Evolutionary conservation across 345 rosid genomes (phyloP).

Genomic region (Linum trigynum): DNA sequence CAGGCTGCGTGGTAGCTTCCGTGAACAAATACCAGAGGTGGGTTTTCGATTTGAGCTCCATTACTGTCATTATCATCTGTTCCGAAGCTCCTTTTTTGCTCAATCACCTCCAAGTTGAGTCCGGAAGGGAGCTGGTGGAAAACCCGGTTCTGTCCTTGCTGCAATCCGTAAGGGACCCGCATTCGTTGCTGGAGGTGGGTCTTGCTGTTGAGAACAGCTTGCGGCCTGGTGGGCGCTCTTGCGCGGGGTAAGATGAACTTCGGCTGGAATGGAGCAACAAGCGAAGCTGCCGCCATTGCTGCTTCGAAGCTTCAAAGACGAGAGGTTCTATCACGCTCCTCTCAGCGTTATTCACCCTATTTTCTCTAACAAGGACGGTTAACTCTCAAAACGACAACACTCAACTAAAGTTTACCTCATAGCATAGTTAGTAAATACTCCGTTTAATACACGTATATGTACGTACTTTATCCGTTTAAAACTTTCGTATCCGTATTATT

Average conservation of each 20-base stretch:
- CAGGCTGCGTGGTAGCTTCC: constrained; percentile 97
- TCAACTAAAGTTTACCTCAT: too few species aligned
- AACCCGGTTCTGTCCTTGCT: constrained; percentile 55
- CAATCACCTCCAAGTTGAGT: constrained; percentile 66
- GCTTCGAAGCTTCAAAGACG: neutral
- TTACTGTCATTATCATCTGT: neutral
- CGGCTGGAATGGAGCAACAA: constrained; percentile 12
- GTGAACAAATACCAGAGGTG: constrained; percentile 74
- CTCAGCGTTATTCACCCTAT: too few species aligned
- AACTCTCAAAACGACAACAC: too few species aligned
- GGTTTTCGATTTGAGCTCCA: constrained; percentile 16
- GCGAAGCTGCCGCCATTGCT: constrained; percentile 34
- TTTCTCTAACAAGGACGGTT: too few species aligned
- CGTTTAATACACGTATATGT: too few species aligned
- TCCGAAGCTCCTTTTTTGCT: constrained; percentile 31
- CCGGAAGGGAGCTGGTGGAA: constrained; percentile 78
- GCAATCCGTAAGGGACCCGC: constrained; percentile 43
- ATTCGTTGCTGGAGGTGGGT: constrained; percentile 11
- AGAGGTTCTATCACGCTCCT: too few species aligned
- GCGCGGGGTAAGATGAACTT: constrained; percentile 1
- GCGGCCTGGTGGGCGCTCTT: constrained; percentile 19
- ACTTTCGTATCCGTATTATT: too few species aligned
- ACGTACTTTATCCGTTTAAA: too few species aligned
- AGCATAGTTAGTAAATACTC: too few species aligned
- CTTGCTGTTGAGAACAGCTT: constrained; percentile 24